Conservation (phyloP, 1,139 yeast species). For the Geotrichum klebahnii region DNA sequence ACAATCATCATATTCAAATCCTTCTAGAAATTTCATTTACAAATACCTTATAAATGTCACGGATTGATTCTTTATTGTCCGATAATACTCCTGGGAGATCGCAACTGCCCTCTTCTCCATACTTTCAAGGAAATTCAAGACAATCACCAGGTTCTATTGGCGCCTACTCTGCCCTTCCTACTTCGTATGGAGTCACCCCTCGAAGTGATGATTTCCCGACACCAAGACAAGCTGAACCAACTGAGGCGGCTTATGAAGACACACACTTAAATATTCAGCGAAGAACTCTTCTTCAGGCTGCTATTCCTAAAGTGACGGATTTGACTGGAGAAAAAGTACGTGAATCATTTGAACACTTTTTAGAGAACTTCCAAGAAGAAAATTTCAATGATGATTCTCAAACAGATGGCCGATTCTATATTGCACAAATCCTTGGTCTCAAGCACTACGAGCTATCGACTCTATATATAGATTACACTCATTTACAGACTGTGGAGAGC, state of each 20-base stretch:
- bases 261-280: slow-evolving; percentile 14
- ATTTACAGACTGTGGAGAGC: slow-evolving; percentile 68
- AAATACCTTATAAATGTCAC: slow-evolving; percentile 8
- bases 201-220: slow-evolving; percentile 19
- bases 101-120: slow-evolving; percentile 19
- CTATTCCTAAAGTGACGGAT: slow-evolving; percentile 81
- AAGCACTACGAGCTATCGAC: slow-evolving; percentile 71
- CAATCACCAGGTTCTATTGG: slow-evolving; percentile 7
- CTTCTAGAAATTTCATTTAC: not conserved
- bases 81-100: slow-evolving; percentile 18
- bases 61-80: slow-evolving; percentile 17
- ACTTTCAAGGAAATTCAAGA: slow-evolving; percentile 7
- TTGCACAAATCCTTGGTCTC: slow-evolving; percentile 81
- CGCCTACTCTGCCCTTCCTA: slow-evolving; percentile 16
- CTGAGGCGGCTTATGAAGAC: slow-evolving; percentile 9
- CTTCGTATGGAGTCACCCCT: slow-evolving; percentile 17
- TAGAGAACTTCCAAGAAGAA: slow-evolving; percentile 57
- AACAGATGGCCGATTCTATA: slow-evolving; percentile 55
- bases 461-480: slow-evolving; percentile 79
- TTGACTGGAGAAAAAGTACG: slow-evolving; percentile 90
- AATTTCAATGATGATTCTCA: slow-evolving; percentile 30
- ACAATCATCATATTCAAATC: no score
- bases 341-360: slow-evolving; percentile 81
- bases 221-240: slow-evolving; percentile 3
- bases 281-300: slow-evolving; percentile 21